Evolutionary conservation across 495 filamentous ascomycete species (phyloP), one percentile per base, ranked within the genome.

Genomic region (Halenospora varia): DNA sequence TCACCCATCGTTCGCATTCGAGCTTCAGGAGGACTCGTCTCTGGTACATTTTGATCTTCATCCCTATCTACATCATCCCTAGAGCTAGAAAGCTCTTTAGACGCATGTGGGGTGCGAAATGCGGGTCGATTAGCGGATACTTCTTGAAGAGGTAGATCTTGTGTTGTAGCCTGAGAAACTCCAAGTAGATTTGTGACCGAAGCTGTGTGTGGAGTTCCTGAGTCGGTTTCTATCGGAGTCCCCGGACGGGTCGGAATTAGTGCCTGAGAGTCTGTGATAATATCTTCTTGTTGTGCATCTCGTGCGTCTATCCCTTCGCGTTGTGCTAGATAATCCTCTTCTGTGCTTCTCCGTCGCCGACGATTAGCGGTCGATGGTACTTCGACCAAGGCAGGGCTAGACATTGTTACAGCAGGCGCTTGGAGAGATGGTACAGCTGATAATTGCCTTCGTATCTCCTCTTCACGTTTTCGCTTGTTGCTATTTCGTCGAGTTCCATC

Each of bases 201-300:
- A 44, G 22, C 2, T 45, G 3, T 46, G 2, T n/a, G 6, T 6
- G 18, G 45, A 40, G 35, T 15, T 40, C 15, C 35, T 40, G n/a
- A n/a, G n/a, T n/a, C n/a, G n/a, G n/a, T n/a, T n/a, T n/a, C n/a
- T n/a, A n/a, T n/a, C n/a, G n/a, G n/a, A n/a, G n/a, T n/a, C n/a
- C n/a, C n/a, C n/a, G n/a, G n/a, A n/a, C n/a, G n/a, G n/a, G n/a
- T n/a, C n/a, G n/a, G n/a, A n/a, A n/a, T n/a, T n/a, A 58, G 9
- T 15, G 25, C 50, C 51, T 66, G 63, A 15, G 59, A 62, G 39
- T 66, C 63, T 10, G 51, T 48, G 55, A 66, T 54, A 25, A 62
- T 19, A 39, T 62, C 59, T 23, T 61, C 56, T 56, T 52, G 53
- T 22, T 62, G 63, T n/a, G 49, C 55, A 51, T 63, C 55, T 17